Evolutionary conservation across 306 rosid species (phyloP).

Genomic region (Castanea sativa): DNA sequence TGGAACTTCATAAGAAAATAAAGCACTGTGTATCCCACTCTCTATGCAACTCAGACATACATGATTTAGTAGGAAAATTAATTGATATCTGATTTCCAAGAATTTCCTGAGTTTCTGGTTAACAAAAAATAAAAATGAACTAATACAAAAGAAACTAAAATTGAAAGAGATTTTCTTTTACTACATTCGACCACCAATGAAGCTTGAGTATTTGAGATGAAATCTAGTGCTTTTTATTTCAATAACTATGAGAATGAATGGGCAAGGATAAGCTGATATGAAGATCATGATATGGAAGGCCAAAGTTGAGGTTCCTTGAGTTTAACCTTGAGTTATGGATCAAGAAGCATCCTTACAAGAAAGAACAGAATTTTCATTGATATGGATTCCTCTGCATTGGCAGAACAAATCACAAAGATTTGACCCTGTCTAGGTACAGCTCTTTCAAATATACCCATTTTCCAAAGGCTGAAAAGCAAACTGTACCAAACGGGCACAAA

Average conservation of each 20-base stretch:
- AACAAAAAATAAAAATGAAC: background rate
- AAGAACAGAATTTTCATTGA: background rate
- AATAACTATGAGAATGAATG: background rate
- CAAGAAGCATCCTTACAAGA: background rate
- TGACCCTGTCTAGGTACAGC: too few relatives aligned
- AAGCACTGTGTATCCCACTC: background rate
- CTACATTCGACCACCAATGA: background rate
- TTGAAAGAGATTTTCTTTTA: background rate
- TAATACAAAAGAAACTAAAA: background rate
- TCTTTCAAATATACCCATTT: too few relatives aligned
- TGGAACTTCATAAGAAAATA: too few relatives aligned
- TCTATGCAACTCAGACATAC: background rate
- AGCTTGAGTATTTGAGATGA: background rate
- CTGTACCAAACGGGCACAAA: background rate
- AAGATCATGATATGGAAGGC: background rate
- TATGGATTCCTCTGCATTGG: background rate
- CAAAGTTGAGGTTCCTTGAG: background rate
- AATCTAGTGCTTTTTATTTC: background rate
- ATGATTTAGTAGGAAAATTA: background rate
- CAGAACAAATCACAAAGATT: background rate
- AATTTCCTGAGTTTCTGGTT: background rate
- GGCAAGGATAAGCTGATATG: background rate
- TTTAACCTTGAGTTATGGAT: background rate
- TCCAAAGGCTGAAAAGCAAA: too few relatives aligned
- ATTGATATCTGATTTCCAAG: background rate